phyloP scores from a whole-genome alignment of 192 early-diverging fungal genomes.

The Podila epigama region DNA sequence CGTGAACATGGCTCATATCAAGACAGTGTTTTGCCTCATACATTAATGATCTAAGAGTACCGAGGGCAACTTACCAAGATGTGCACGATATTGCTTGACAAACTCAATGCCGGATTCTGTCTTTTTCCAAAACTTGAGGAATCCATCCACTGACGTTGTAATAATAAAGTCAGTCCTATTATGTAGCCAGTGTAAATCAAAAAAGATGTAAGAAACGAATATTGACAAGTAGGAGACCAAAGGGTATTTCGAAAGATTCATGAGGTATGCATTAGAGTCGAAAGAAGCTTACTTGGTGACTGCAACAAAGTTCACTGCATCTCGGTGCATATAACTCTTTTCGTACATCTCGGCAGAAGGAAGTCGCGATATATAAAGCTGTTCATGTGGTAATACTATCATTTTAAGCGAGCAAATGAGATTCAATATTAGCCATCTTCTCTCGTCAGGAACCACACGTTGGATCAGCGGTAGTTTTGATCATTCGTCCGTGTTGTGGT shows the following conservation, averaged over 20 bases:
- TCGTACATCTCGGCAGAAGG: conserved; percentile 95
- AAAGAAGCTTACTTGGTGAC: conserved; percentile 64
- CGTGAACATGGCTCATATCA: too few species aligned
- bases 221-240: neutral
- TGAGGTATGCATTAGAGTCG: neutral
- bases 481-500: too few species aligned
- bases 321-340: conserved; percentile 94
- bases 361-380: conserved; percentile 78
- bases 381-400: conserved; percentile 70
- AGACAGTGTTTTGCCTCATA: too few species aligned
- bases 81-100: conserved; percentile 96
- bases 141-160: conserved; percentile 94
- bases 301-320: conserved; percentile 80
- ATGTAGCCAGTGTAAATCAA: neutral
- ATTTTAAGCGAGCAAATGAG: neutral
- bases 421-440: neutral
- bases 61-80: conserved; percentile 79
- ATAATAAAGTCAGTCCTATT: conserved; percentile 89
- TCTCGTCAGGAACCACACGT: too few species aligned
- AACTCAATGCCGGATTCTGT: conserved; percentile 92
- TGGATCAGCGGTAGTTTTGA: too few species aligned
- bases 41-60: too few species aligned
- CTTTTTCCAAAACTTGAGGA: conserved; percentile 99
- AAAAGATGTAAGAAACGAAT: neutral
- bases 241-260: neutral